phyloP scores from a whole-genome alignment of 139 green algal species.

The Closterium sp. region DNA sequence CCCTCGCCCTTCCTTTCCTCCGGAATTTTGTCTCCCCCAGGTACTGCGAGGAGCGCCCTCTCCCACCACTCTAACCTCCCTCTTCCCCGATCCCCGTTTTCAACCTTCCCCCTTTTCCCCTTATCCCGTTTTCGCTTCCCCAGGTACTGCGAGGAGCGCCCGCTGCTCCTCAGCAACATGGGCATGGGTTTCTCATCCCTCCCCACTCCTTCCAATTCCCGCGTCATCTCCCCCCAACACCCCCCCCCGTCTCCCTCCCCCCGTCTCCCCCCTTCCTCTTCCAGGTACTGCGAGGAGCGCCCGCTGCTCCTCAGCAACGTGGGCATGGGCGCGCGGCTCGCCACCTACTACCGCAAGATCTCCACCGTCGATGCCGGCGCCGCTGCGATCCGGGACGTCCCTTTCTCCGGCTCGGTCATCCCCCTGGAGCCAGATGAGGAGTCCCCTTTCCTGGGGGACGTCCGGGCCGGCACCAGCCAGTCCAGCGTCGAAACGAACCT shows the following conservation, averaged over 20 bases:
- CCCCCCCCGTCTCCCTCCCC: not conserved
- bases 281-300: conserved; percentile 80
- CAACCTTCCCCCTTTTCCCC: not conserved
- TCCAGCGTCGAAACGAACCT: conserved; percentile 62
- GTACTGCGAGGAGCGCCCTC: not conserved
- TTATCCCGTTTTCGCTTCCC: not conserved
- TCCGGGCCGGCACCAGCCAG: conserved; percentile 31
- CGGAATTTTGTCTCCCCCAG: not conserved
- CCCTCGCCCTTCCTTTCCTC: not conserved
- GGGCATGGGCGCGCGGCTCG: conserved; percentile 75
- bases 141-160: conserved; percentile 81
- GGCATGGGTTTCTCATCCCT: too few relatives aligned
- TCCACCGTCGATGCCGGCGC: conserved; percentile 50
- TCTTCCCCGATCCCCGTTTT: not conserved
- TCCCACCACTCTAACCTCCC: not conserved
- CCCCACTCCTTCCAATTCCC: too few relatives aligned
- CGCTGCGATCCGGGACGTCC: not conserved
- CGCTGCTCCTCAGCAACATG: conserved; percentile 67
- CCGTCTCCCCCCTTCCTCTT: not conserved
- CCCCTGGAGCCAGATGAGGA: conserved; percentile 65
- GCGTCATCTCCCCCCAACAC: not conserved
- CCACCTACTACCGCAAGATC: conserved; percentile 72
- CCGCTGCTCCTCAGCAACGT: conserved; percentile 70
- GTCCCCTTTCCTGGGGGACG: conserved; percentile 56
- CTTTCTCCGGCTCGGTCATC: conserved; percentile 54